Conservation (phyloP, 805 yeast species). For the Candida awuae region DNA sequence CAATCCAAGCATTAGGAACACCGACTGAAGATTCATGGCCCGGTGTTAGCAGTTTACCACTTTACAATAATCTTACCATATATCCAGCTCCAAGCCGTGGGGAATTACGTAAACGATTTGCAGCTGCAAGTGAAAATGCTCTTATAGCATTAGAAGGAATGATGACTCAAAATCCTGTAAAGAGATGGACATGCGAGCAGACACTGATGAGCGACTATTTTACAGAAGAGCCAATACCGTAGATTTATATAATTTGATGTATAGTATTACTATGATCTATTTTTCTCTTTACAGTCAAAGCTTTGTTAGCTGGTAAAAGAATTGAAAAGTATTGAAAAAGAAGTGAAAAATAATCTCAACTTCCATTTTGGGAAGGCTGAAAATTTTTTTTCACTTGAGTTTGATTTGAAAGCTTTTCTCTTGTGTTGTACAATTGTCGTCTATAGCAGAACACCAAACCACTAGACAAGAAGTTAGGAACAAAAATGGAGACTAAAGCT, state of each 20-base stretch:
- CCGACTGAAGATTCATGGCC: conserved; percentile 94
- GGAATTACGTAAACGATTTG: conserved; percentile 74
- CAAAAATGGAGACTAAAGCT: conserved; percentile 9
- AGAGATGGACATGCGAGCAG: conserved; percentile 54
- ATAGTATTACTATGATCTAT: no score
- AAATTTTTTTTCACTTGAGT: no score
- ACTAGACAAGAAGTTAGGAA: neutral
- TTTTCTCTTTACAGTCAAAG: no score
- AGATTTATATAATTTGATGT: conserved; percentile 18
- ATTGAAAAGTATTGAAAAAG: no score
- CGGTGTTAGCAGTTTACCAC: conserved; percentile 70
- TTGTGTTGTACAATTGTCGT: no score
- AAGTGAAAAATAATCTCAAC: no score
- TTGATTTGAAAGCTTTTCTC: no score
- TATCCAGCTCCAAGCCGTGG: conserved; percentile 79
- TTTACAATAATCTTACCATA: conserved; percentile 61
- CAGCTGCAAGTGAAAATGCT: conserved; percentile 86
- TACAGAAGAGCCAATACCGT: conserved; percentile 62
- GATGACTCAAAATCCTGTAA: conserved; percentile 72
- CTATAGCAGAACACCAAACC: no score
- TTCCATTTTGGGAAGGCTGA: no score
- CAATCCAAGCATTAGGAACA: conserved; percentile 91
- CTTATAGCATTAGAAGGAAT: conserved; percentile 64
- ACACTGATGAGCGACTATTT: conserved; percentile 66
- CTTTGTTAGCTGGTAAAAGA: no score